Evolutionary conservation across 352 stramenopile species (phyloP), one percentile per base, ranked within the genome.

Genomic region (Plasmopara muralis): DNA sequence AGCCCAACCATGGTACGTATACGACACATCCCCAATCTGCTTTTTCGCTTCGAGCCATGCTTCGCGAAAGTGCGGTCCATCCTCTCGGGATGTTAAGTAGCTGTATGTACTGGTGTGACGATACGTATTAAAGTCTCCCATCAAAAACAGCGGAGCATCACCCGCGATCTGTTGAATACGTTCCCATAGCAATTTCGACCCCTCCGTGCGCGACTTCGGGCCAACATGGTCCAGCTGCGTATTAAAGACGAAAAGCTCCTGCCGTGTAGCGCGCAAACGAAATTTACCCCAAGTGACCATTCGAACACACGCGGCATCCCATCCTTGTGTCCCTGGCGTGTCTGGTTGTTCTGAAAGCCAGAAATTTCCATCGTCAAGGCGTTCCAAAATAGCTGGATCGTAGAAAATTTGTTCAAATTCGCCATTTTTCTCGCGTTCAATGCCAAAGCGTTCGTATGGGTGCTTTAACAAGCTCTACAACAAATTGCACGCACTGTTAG

Each of bases 71-170:
- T 77, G 50, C 7, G 83, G 77, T 7, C 83, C 81, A 18, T 64
- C 66, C 9, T 67, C 41, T 46, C 82, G 68, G 15, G 61, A 75
- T 16, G 83, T 93, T 45, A 89, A 87, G 67, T 87, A 93, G 55
- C 64, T 72, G 70, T 93, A 93, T 30, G 75, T 88, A 25, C 53
- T 72, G 0, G 77, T 89, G 62, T 91, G 72, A 29, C 83, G 83
- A 50, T 90, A 92, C 45, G 79, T 90, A 53, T 93, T 93, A 55
- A 93, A 93, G 52, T 93, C 83, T 13, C 83, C 83, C 35, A 90
- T 68, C 7, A 91, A 55, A 53, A 93, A 89, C 6, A 93, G 53
- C 30, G 82, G 77, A n/a, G 73, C 57, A 20, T 76, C 57, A 0
- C 72, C 66, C 6, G 77, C 74, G 45, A 84, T 77, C 37, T 57